These are phyloP conservation scores for Candida tammaniensis DNA, from an alignment of 805 yeast species.

Conservation along the genomic window DNA sequence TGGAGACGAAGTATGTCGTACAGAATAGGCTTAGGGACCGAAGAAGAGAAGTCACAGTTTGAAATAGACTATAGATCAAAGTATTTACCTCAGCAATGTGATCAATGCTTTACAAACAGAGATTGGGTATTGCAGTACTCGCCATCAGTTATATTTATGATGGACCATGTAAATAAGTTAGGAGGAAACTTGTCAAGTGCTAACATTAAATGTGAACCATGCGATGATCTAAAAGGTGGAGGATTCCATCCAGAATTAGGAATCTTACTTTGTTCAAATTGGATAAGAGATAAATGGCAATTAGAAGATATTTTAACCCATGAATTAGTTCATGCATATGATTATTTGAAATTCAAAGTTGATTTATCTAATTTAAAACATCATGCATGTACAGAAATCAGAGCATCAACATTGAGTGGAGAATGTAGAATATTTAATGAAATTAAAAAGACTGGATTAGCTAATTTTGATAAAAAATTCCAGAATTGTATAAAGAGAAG, in stretches of 20 bases:
- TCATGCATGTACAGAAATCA: constrained; percentile 95
- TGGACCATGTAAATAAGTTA: constrained; percentile 72
- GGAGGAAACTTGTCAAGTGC: constrained; percentile 46
- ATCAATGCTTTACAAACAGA: constrained; percentile 66
- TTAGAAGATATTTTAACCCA: constrained; percentile 90
- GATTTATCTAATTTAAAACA: constrained; percentile 84
- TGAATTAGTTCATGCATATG: constrained; percentile 92
- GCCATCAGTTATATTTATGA: constrained; percentile 85
- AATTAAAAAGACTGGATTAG: constrained; percentile 54
- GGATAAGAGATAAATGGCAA: constrained; percentile 70
- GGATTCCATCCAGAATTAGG: constrained; percentile 93
- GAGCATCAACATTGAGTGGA: constrained; percentile 91
- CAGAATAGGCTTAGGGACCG: constrained; percentile 66
- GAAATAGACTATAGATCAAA: constrained; percentile 53
- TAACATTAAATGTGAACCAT: constrained; percentile 73
- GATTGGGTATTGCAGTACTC: constrained; percentile 79
- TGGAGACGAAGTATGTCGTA: constrained; percentile 74
- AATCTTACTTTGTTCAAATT: constrained; percentile 80
- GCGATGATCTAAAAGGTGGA: constrained; percentile 81
- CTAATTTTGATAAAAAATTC: constrained; percentile 71
- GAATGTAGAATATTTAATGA: constrained; percentile 92
- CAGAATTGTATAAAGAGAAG: constrained; percentile 89
- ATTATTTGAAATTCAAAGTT: constrained; percentile 81
- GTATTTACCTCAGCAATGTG: constrained; percentile 53
- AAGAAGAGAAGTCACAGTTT: constrained; percentile 51